These are phyloP conservation scores for Crithidia sp. DNA, from an alignment of 208 protist species.

Conservation along the genomic window DNA sequence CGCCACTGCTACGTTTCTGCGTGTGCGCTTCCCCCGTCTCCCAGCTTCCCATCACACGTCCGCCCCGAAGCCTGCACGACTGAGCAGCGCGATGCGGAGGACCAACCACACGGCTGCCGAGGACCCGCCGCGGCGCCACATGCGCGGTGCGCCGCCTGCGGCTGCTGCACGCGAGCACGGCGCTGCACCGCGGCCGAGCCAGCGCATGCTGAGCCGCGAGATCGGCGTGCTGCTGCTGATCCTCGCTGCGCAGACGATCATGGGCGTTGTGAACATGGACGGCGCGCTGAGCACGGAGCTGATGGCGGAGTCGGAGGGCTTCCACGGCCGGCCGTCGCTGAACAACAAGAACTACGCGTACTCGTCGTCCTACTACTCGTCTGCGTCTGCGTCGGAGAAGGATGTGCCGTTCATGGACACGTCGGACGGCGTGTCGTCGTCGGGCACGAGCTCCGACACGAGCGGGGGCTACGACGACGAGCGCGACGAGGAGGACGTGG, in stretches of 20 bases:
- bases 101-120: constrained; percentile 3
- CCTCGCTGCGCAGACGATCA: constrained; percentile 52
- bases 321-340: constrained; percentile 33
- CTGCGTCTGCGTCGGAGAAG: constrained; percentile 26
- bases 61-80: too few species aligned
- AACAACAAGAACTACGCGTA: constrained; percentile 32
- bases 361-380: constrained; percentile 45
- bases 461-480: constrained; percentile 36
- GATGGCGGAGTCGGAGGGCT: constrained; percentile 52
- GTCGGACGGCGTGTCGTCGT: constrained; percentile 49
- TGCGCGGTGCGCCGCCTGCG: constrained; percentile 1
- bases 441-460: constrained; percentile 38
- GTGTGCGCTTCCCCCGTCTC: too few species aligned
- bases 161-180: neutral
- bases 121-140: constrained; percentile 2
- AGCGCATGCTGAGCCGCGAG: constrained; percentile 43
- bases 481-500: constrained; percentile 42
- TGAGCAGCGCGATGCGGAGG: constrained; percentile 1
- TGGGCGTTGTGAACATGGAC: constrained; percentile 37
- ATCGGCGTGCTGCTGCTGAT: constrained; percentile 61
- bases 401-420: constrained; percentile 41
- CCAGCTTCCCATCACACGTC: too few species aligned
- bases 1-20: too few species aligned
- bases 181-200: constrained; percentile 18
- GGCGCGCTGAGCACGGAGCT: constrained; percentile 71